phyloP scores from a whole-genome alignment of 768 basidiomycete species.

The Pleurotus citrinopileatus region DNA sequence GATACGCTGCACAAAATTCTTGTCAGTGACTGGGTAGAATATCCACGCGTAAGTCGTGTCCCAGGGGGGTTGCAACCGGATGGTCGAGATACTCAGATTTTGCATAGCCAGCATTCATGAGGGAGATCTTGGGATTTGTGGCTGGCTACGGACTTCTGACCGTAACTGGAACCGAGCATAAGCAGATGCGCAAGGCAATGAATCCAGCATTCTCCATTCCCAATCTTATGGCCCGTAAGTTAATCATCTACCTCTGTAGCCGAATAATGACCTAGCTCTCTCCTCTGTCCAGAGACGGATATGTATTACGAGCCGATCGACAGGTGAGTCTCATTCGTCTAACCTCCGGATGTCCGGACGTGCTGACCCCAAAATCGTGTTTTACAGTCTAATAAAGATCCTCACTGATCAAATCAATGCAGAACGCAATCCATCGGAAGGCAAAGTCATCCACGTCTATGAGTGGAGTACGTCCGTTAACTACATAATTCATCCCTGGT shows the following conservation, averaged over 20 bases:
- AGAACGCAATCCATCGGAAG: conserved; percentile 19
- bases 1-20: conserved; percentile 44
- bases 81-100: no score
- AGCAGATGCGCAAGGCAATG: conserved; percentile 48
- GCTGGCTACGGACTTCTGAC: conserved; percentile 46
- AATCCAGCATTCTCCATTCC: conserved; percentile 50
- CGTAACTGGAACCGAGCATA: conserved; percentile 46
- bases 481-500: neutral
- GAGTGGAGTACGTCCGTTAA: conserved; percentile 40
- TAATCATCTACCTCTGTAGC: neutral
- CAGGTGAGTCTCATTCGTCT: conserved; percentile 24
- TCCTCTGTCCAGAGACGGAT: conserved; percentile 30
- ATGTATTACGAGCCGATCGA: conserved; percentile 49
- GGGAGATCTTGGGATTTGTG: conserved; percentile 37
- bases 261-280: neutral
- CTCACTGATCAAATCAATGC: conserved; percentile 28
- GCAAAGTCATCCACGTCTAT: conserved; percentile 32
- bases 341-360: no score
- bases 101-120: conserved; percentile 34
- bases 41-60: conserved; percentile 33
- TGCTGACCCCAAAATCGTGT: no score
- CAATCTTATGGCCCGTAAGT: conserved; percentile 35
- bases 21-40: conserved; percentile 42
- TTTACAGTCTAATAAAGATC: conserved; percentile 33
- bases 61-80: neutral